Evolutionary conservation across 495 filamentous ascomycete species (phyloP).

Genomic region (Pyrenopolyporus hunteri): DNA sequence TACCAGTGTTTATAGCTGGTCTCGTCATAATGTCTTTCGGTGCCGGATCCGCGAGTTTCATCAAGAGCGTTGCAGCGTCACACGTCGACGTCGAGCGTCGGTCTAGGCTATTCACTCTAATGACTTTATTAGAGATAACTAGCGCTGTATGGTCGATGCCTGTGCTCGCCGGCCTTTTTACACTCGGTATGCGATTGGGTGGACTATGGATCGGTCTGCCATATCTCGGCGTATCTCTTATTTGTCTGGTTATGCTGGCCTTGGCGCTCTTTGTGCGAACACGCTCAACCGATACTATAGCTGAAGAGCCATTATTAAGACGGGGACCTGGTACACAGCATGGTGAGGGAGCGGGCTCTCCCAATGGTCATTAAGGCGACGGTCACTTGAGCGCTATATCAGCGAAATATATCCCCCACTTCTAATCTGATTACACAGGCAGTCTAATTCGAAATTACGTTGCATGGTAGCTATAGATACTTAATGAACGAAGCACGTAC

Average conservation of each 20-base stretch:
- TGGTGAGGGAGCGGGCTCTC: not conserved
- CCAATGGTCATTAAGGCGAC: too few relatives aligned
- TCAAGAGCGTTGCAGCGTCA: constrained; percentile 37
- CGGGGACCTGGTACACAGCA: not conserved
- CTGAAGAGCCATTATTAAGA: constrained; percentile 18
- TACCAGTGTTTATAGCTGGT: constrained; percentile 35
- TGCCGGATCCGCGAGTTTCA: constrained; percentile 33
- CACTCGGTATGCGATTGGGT: constrained; percentile 40
- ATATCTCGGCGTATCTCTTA: constrained; percentile 38
- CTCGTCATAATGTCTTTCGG: constrained; percentile 41
- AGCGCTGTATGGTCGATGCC: constrained; percentile 38
- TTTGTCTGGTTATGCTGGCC: constrained; percentile 36
- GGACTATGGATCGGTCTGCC: constrained; percentile 42
- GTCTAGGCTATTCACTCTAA: constrained; percentile 38
- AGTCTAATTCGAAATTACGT: too few relatives aligned
- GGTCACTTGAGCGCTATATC: too few relatives aligned
- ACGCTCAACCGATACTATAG: constrained; percentile 1
- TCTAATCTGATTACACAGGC: too few relatives aligned
- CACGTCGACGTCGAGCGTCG: constrained; percentile 36
- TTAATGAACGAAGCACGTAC: too few relatives aligned
- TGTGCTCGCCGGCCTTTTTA: constrained; percentile 39
- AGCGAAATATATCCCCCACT: too few relatives aligned
- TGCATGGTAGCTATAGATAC: too few relatives aligned
- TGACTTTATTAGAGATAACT: constrained; percentile 33
- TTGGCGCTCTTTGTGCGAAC: constrained; percentile 30